Base-by-base conservation (phyloP, 2,329 filamentous ascomycete genomes). In the Ophiostoma sp. region DNA sequence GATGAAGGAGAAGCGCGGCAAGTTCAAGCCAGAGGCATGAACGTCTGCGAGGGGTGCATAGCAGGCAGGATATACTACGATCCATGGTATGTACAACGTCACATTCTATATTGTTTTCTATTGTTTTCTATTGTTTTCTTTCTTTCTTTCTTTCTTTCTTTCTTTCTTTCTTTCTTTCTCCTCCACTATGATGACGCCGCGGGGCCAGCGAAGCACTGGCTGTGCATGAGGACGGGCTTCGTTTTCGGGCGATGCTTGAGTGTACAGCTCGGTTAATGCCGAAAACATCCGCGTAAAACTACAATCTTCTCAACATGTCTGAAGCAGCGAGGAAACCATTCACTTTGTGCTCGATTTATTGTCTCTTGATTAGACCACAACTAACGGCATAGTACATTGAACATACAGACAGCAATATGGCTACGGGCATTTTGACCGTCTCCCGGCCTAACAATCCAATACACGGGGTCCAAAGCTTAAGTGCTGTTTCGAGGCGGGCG, bases 1-100 rank as follows among this genome's bases (percentile, higher is more conserved):
- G 73, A 91, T 95, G 90, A 90, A 88, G 82, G 87, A 87, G 81
- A 87, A 89, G 82, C 88, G 88, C 79, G 87, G 89, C 25, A 90
- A 86, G 79, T 88, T 92, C 78, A 84, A 84, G 79, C 86, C 85
- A 1, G 85, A 87, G 77, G 79, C 80, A 11, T 85, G 79, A 83
- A 4, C 8, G n/a, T 25, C 22, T 1, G 28, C 1, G 19, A 31
- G 1, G 33, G 2, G 11, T 19, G 22, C 15, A 28, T 15, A 59
- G n/a, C 22, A 25, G 25, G 11, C 11, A 55, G 50, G 22, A 55
- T 11, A 12, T 2, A 25, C 15, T 19, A 3, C 42, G 19, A 17
- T 55, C 9, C 12, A 28, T 8, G 25, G 39, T 66, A n/a, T 25
- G 25, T 61, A 5, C 15, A n/a, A n/a, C n/a, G n/a, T n/a, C n/a